Percentiles rank a stretch among this genome's conserved stretches.
Evolutionary conservation across 768 basidiomycete genomes (phyloP).

Genomic region (Podaxis rugospora): DNA sequence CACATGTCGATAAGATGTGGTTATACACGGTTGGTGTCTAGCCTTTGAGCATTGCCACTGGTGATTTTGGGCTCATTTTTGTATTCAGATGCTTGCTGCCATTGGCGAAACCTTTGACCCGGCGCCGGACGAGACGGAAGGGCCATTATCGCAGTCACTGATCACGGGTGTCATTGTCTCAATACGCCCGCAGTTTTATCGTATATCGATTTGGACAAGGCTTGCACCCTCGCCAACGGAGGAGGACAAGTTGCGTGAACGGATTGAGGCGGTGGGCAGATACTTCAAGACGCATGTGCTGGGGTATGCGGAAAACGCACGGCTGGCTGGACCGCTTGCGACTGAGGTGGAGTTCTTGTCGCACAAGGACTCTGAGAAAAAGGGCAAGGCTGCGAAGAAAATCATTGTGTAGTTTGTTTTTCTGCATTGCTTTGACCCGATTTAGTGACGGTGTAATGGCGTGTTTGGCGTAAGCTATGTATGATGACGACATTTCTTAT

Average conservation of each 20-base stretch:
- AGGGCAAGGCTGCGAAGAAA: conserved; percentile 81
- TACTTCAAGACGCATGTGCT: conserved; percentile 93
- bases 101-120: conserved; percentile 99
- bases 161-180: conserved; percentile 95
- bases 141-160: conserved; percentile 48
- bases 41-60: background rate
- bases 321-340: conserved; percentile 79
- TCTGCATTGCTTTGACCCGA: conserved; percentile 15
- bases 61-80: conserved; percentile 7
- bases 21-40: conserved; percentile 75
- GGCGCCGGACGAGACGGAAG: conserved; percentile 49
- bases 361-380: conserved; percentile 95
- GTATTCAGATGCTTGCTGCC: conserved; percentile 90
- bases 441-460: conserved; percentile 13
- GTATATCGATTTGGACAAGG: conserved; percentile 97
- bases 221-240: conserved; percentile 56
- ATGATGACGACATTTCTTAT: conserved; percentile 15
- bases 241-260: conserved; percentile 61
- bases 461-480: conserved; percentile 25
- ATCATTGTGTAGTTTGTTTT: conserved; percentile 50
- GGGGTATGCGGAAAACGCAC: conserved; percentile 70
- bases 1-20: conserved; percentile 92
- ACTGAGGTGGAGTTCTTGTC: conserved; percentile 94
- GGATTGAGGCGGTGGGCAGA: conserved; percentile 79
- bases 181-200: conserved; percentile 91